phyloP scores from a whole-genome alignment of 495 filamentous ascomycete species.

The Gamarada debralockiae region DNA sequence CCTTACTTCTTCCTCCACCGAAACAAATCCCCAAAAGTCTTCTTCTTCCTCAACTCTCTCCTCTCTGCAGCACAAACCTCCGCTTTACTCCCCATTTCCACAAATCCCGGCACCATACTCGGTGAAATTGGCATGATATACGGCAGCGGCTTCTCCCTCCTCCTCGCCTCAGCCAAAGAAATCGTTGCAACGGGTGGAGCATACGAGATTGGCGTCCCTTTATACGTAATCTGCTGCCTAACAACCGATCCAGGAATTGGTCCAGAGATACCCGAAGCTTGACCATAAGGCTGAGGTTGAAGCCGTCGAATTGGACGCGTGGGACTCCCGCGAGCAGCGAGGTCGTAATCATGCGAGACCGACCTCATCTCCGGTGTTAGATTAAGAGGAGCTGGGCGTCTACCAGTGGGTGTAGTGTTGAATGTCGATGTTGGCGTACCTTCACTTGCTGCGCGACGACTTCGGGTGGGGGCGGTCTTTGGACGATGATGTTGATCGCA shows the following conservation, averaged over 20 bases:
- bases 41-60: neutral
- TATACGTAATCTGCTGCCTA: conserved; percentile 7
- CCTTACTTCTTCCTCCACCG: neutral
- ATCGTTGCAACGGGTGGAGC: neutral
- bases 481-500: conserved; percentile 14
- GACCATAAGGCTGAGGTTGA: neutral
- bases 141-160: conserved; percentile 14
- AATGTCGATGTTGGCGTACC: neutral
- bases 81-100: conserved; percentile 12
- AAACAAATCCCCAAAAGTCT: neutral
- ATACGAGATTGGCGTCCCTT: conserved; percentile 1
- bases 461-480: conserved; percentile 10
- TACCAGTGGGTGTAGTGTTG: neutral
- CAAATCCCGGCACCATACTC: conserved; percentile 6
- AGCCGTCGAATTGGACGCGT: neutral
- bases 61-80: neutral
- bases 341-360: neutral
- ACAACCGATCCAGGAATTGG: conserved; percentile 6
- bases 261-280: neutral
- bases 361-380: neutral
- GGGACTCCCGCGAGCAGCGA: neutral
- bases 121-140: conserved; percentile 14
- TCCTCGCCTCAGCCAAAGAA: conserved; percentile 8
- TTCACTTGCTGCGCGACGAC: conserved; percentile 1
- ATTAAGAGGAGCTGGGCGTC: neutral